These are phyloP conservation scores for Phialophora macrospora DNA, from an alignment of 2,329 filamentous ascomycete species.

Conservation along the genomic window DNA sequence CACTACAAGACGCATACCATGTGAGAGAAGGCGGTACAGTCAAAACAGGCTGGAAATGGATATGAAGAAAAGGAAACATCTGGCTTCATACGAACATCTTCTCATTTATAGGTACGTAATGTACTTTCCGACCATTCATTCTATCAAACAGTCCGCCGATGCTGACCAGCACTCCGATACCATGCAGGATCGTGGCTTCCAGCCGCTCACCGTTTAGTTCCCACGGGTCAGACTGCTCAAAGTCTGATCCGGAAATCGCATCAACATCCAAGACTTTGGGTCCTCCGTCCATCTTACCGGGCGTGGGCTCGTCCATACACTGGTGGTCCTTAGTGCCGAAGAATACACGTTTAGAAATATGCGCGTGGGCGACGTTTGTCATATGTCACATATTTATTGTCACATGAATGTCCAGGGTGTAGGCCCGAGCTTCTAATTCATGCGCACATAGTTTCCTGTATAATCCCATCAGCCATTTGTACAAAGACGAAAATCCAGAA, in stretches of 20 bases:
- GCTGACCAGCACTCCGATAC: not conserved
- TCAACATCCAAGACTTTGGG: not conserved
- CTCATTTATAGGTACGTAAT: not conserved
- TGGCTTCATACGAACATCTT: not conserved
- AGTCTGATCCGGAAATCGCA: not conserved
- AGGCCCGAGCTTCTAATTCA: conserved; percentile 42
- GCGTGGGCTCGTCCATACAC: not conserved
- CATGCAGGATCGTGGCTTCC: not conserved
- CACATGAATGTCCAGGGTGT: not conserved
- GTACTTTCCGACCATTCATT: not conserved
- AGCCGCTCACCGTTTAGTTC: not conserved
- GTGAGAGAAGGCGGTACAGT: not conserved
- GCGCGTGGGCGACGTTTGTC: not conserved
- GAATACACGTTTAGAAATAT: not conserved
- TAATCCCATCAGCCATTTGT: not conserved
- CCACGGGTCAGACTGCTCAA: not conserved
- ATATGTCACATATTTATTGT: not conserved
- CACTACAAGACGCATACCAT: not conserved
- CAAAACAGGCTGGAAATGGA: not conserved
- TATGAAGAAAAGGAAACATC: not conserved
- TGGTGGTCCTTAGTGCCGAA: not conserved
- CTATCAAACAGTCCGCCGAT: not conserved
- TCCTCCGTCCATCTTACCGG: not conserved
- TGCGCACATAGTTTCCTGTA: conserved; percentile 49
- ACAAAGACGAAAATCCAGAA: not conserved